A percentile compares a stretch with the other conserved stretches of the same genome.
phyloP scores from a whole-genome alignment of 129 eudicot genomes.

The Artemisia tridentata region DNA sequence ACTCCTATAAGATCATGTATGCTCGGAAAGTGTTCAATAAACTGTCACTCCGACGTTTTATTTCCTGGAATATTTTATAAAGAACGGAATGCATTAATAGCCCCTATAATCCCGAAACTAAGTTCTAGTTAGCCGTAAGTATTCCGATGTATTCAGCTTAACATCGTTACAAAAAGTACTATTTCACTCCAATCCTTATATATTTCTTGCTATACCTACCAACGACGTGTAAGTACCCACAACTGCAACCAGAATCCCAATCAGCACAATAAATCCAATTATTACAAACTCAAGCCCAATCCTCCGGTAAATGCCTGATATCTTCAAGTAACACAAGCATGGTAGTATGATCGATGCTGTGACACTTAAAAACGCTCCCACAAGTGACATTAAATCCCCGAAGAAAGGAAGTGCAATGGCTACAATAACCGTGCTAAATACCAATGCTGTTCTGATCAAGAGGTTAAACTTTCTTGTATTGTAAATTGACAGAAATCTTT shows the following conservation, averaged over 20 bases:
- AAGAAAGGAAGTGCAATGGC: constrained; percentile 78
- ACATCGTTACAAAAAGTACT: background rate
- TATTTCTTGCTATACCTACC: constrained; percentile 39
- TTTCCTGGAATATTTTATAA: background rate
- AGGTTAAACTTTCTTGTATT: constrained; percentile 41
- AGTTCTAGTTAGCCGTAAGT: background rate
- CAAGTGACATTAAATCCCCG: constrained; percentile 73
- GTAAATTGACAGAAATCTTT: constrained; percentile 34
- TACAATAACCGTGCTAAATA: constrained; percentile 64
- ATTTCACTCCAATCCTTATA: constrained; percentile 1
- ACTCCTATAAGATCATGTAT: no score
- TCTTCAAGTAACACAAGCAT: constrained; percentile 80
- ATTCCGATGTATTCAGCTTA: background rate
- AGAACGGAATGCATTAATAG: background rate
- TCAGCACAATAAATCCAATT: constrained; percentile 35
- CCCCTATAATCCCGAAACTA: background rate
- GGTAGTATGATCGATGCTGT: constrained; percentile 76
- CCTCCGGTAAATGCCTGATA: constrained; percentile 47
- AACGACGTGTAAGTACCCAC: constrained; percentile 68
- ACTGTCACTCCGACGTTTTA: background rate
- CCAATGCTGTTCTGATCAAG: constrained; percentile 53
- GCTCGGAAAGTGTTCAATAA: background rate
- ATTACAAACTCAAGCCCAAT: constrained; percentile 46
- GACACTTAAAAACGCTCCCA: constrained; percentile 87
- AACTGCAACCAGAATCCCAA: constrained; percentile 49